These are phyloP conservation scores for Lycium barbarum DNA, from an alignment of 257 asterid species.

Conservation along the genomic window DNA sequence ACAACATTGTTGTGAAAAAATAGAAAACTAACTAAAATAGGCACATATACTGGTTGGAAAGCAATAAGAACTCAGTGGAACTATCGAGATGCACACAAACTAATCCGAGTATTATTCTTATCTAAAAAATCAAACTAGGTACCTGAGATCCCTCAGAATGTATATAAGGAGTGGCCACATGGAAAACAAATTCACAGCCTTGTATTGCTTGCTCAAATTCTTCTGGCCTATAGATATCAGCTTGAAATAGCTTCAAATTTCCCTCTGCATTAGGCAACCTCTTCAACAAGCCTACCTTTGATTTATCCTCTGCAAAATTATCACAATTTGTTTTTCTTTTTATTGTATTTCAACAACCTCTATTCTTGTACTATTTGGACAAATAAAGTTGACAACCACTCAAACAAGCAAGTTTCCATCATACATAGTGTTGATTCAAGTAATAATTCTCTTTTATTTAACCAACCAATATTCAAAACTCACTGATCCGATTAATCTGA, in stretches of 20 bases:
- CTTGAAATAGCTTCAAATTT: conserved; percentile 41
- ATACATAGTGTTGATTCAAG: too few species aligned
- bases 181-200: conserved; percentile 44
- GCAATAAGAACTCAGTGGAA: not conserved
- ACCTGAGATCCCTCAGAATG: conserved; percentile 38
- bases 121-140: not conserved
- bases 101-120: not conserved
- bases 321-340: not conserved
- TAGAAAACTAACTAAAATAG: not conserved
- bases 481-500: too few species aligned
- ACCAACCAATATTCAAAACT: too few species aligned
- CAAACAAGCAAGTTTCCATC: too few species aligned
- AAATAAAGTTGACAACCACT: too few species aligned
- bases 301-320: conserved; percentile 37
- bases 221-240: conserved; percentile 42
- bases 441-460: too few species aligned
- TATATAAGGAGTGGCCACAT: conserved; percentile 38
- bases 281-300: conserved; percentile 40
- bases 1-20: not conserved
- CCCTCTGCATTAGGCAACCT: conserved; percentile 39
- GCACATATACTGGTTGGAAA: not conserved
- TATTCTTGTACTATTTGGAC: too few species aligned
- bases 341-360: not conserved
- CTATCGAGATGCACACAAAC: not conserved
- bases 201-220: conserved; percentile 38